phyloP scores from a whole-genome alignment of 345 rosid species.

The Citrus cavaleriei region DNA sequence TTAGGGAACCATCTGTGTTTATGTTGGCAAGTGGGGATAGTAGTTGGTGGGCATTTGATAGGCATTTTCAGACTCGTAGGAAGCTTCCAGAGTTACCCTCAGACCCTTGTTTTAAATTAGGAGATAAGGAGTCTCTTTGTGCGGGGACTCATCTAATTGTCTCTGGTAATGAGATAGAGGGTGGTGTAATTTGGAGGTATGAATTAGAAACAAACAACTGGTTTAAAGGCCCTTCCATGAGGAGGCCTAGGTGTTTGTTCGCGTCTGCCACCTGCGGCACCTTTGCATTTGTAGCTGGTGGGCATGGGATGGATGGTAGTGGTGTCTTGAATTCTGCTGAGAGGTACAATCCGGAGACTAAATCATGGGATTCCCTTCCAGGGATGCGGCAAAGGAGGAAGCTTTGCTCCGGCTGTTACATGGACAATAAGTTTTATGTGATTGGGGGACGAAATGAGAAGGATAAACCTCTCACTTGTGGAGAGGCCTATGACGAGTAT shows the following conservation, averaged over 20 bases:
- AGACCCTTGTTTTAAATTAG: constrained; percentile 48
- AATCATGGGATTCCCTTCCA: constrained; percentile 61
- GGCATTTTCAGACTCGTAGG: constrained; percentile 38
- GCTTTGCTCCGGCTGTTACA: constrained; percentile 71
- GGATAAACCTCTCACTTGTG: constrained; percentile 49
- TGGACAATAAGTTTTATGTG: constrained; percentile 68
- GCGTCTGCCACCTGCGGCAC: constrained; percentile 73
- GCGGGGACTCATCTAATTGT: constrained; percentile 82
- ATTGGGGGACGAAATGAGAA: constrained; percentile 71
- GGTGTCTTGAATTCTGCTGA: constrained; percentile 60
- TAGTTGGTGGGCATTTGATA: constrained; percentile 70
- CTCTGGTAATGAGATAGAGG: constrained; percentile 53
- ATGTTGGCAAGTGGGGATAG: constrained; percentile 67
- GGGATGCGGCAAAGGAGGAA: constrained; percentile 51
- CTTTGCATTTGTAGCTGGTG: constrained; percentile 74
- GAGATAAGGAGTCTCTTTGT: constrained; percentile 79
- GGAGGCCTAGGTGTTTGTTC: constrained; percentile 61
- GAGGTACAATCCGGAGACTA: constrained; percentile 58
- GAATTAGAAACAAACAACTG: constrained; percentile 65
- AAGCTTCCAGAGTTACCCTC: constrained; percentile 69
- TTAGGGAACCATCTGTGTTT: constrained; percentile 67
- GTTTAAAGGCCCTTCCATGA: constrained; percentile 77
- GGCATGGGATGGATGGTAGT: constrained; percentile 26
- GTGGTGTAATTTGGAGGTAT: constrained; percentile 69
- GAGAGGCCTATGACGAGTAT: constrained; percentile 57